phyloP scores from a whole-genome alignment of 805 yeast genomes.

The Lipomyces yamanashiensis region DNA sequence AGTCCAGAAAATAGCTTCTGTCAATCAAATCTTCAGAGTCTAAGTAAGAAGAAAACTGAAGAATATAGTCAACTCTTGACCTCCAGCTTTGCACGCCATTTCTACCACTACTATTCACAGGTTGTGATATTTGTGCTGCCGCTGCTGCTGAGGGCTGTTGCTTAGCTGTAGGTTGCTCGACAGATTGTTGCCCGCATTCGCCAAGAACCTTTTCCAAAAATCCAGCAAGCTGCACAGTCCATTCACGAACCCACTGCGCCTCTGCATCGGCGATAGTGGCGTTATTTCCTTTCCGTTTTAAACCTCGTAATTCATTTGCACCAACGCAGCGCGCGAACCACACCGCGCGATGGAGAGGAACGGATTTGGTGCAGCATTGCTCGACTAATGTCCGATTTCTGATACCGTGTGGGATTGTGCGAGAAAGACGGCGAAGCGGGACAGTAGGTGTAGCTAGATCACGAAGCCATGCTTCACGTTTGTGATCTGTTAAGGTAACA shows the following conservation, averaged over 20 bases:
- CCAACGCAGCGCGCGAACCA: conserved; percentile 92
- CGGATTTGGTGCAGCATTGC: conserved; percentile 64
- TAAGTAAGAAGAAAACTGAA: conserved; percentile 64
- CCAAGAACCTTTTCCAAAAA: conserved; percentile 58
- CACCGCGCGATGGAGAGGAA: conserved; percentile 80
- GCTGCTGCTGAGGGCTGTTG: background rate
- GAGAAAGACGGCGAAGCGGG: conserved; percentile 68
- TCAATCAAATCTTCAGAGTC: conserved; percentile 73
- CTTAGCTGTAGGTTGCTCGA: conserved; percentile 1
- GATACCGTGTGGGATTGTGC: conserved; percentile 89
- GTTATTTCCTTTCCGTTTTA: conserved; percentile 55
- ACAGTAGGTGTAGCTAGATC: conserved; percentile 72
- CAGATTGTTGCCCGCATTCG: conserved; percentile 46
- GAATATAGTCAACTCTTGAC: conserved; percentile 56
- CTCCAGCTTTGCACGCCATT: conserved; percentile 49
- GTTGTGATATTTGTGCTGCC: background rate
- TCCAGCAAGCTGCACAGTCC: conserved; percentile 84
- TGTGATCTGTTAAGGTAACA: conserved; percentile 86
- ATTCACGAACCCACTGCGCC: conserved; percentile 74
- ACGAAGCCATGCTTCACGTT: conserved; percentile 81
- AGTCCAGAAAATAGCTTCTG: conserved; percentile 60
- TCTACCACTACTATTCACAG: background rate
- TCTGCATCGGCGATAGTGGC: conserved; percentile 46
- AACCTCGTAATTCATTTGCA: conserved; percentile 69
- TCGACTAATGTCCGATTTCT: conserved; percentile 74